Evolutionary conservation across 2,329 filamentous ascomycete species (phyloP), one percentile per base, ranked within the genome.

Genomic region (Aspergillus viridinutans): DNA sequence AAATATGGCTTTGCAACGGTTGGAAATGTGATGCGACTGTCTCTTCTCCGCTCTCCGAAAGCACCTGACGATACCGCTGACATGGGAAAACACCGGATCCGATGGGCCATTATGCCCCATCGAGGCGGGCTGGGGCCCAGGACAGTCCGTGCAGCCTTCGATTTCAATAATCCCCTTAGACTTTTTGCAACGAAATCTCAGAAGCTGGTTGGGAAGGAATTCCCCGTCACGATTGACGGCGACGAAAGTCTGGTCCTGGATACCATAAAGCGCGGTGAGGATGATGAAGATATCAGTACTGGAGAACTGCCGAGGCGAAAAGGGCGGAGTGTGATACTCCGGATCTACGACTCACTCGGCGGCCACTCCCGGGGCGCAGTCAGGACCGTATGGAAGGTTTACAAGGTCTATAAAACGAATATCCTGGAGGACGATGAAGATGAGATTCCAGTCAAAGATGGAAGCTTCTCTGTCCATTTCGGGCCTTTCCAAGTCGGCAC

Each of bases 1-100:
- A 97, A 97, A 74, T 97, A 96, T 70, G 93, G 93, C 20, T 97
- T 97, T 70, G 93, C 93, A 23, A 96, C 92, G 14, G 85, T 83
- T 49, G 93, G 93, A 48, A 94, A 89, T 69, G 74, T 92, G 55
- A 97, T 97, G 93, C 86, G 93, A 3, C 80, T 97, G 9, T 92
- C 88, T 14, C 82, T 97, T 21, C 83, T 97, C 20, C 87, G 93
- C 43, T 87, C 92, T 5, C 90, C 93, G 21, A 97, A 97, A 72
- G 92, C 93, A 0, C 93, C 93, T 0, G 93, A 97, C 72, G 92
- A 86, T 4, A 88, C 96, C 67, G 93, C 93, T 42, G 93, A 97
- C 71, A 97, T 97, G 92, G 93, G 91, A 53, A 82, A 81, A 43
- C 93, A 97, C 73, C 82, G 82, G 61, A 95, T 97, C 65, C 87